These are phyloP conservation scores for Byssochlamys sp. DNA, from an alignment of 2,329 filamentous ascomycete genomes.

Conservation along the genomic window DNA sequence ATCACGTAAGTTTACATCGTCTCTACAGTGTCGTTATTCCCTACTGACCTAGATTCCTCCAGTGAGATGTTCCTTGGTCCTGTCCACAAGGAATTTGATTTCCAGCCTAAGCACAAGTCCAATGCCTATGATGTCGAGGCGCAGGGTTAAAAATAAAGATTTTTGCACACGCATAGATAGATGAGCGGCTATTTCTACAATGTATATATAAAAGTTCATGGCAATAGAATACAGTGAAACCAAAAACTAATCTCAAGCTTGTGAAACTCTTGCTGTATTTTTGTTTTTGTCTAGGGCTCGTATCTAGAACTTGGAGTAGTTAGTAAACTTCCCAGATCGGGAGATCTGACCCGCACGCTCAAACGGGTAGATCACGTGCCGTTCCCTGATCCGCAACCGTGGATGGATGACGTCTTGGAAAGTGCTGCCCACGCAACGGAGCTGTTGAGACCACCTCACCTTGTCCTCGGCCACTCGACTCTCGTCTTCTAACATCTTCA, in stretches of 20 bases:
- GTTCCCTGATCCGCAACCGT: constrained; percentile 5
- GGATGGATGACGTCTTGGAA: constrained; percentile 25
- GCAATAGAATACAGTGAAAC: not conserved
- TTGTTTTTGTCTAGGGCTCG: not conserved
- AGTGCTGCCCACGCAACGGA: constrained; percentile 8
- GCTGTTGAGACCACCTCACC: constrained; percentile 8
- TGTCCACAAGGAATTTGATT: constrained; percentile 79
- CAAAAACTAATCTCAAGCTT: not conserved
- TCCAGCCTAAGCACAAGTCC: constrained; percentile 95
- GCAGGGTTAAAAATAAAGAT: constrained; percentile 45
- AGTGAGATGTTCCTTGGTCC: constrained; percentile 97
- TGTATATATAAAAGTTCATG: not conserved
- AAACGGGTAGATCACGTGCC: not conserved
- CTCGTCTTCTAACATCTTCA: not conserved
- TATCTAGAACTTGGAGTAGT: not conserved
- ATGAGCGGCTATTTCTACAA: not conserved
- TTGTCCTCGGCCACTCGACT: constrained; percentile 64
- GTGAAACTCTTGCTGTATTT: not conserved
- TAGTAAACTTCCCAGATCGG: not conserved
- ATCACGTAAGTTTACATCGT: constrained; percentile 60
- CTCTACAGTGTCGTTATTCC: constrained; percentile 2
- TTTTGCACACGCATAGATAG: not conserved
- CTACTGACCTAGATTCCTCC: constrained; percentile 5
- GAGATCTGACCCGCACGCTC: not conserved
- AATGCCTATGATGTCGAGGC: constrained; percentile 79